Conservation (phyloP, 345 rosid genomes). For the Diplotaxis tenuifolia region DNA sequence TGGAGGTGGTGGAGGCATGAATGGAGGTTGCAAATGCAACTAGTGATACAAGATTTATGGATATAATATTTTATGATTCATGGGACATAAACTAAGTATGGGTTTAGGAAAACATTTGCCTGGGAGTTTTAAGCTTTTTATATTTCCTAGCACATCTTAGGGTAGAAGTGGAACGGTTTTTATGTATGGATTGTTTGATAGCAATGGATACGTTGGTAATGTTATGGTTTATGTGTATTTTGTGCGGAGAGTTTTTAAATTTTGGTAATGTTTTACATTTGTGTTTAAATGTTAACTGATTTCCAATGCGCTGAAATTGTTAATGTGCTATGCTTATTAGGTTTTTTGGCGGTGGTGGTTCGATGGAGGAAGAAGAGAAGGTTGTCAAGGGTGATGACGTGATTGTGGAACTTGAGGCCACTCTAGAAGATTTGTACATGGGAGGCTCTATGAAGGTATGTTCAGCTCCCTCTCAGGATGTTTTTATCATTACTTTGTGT, state of each 20-base stretch:
- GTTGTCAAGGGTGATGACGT: constrained; percentile 91
- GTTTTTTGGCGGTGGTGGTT: constrained; percentile 88
- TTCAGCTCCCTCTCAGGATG: neutral
- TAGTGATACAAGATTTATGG: neutral
- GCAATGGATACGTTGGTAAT: neutral
- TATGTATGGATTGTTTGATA: neutral
- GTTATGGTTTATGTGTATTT: neutral
- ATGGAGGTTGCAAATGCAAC: neutral
- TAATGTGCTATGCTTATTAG: constrained; percentile 36
- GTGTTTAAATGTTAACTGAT: neutral
- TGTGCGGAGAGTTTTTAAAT: neutral
- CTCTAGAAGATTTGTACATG: constrained; percentile 95
- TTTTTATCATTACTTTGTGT: neutral
- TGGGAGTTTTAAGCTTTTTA: neutral
- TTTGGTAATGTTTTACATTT: neutral
- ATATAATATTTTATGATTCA: neutral
- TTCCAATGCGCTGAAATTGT: constrained; percentile 4
- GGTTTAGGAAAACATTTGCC: neutral
- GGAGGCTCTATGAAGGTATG: constrained; percentile 91
- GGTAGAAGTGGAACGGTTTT: neutral
- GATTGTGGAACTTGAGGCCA: constrained; percentile 87
- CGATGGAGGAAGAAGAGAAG: constrained; percentile 86
- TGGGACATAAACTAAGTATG: neutral
- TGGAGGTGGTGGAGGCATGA: constrained; percentile 55
- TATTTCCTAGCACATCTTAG: neutral